phyloP scores from a whole-genome alignment of 345 rosid species.

The Laguncularia racemosa region DNA sequence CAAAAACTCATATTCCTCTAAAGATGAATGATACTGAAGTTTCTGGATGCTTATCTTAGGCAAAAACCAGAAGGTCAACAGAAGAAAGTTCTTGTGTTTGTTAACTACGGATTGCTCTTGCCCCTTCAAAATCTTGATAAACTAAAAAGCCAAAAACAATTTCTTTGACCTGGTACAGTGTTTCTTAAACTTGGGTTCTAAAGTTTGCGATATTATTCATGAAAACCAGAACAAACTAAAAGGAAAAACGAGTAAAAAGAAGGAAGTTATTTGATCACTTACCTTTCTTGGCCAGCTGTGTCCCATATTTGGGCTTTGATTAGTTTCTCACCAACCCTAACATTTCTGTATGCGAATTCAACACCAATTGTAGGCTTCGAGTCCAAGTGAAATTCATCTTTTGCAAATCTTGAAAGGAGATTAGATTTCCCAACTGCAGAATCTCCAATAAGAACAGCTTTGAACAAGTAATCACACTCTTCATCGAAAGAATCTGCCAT shows the following conservation, averaged over 20 bases:
- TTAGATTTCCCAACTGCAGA: constrained; percentile 89
- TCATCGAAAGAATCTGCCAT: constrained; percentile 58
- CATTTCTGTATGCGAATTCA: constrained; percentile 74
- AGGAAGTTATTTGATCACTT: background rate
- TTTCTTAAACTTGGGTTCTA: too few relatives aligned
- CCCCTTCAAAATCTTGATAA: too few relatives aligned
- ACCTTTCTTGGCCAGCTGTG: constrained; percentile 96
- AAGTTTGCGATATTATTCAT: too few relatives aligned
- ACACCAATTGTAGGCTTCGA: constrained; percentile 92
- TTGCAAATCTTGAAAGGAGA: constrained; percentile 66
- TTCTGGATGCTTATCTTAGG: too few relatives aligned
- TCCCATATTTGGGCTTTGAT: constrained; percentile 92
- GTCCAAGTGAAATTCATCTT: constrained; percentile 68
- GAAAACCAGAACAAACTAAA: background rate
- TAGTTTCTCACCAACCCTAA: constrained; percentile 54
- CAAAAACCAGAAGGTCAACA: too few relatives aligned
- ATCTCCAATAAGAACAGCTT: constrained; percentile 76
- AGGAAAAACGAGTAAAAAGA: background rate
- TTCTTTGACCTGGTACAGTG: too few relatives aligned
- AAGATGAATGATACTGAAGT: too few relatives aligned
- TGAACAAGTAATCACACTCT: constrained; percentile 84
- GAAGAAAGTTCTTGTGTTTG: too few relatives aligned
- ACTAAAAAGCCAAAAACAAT: too few relatives aligned
- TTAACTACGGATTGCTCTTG: too few relatives aligned
- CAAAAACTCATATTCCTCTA: too few relatives aligned